phyloP scores from a whole-genome alignment of 2,329 filamentous ascomycete species.

The Neoarthrinium moseri region DNA sequence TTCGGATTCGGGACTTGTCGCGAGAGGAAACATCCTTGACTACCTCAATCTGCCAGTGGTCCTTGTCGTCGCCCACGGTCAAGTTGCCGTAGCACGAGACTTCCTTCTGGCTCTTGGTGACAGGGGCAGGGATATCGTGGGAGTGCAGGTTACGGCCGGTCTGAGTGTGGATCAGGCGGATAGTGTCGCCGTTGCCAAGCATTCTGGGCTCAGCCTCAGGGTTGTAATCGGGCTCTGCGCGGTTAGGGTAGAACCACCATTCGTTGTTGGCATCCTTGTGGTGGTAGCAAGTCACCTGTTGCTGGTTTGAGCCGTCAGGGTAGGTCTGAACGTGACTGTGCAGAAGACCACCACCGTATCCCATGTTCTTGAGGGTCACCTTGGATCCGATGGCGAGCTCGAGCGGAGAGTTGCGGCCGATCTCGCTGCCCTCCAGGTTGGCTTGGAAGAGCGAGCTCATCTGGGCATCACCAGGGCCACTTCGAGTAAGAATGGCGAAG shows the following conservation, averaged over 20 bases:
- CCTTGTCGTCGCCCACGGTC: constrained; percentile 94
- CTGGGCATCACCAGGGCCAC: constrained; percentile 95
- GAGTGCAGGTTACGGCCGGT: constrained; percentile 97
- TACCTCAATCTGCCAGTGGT: constrained; percentile 94
- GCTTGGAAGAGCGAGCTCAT: constrained; percentile 99
- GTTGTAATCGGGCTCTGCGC: constrained; percentile 71
- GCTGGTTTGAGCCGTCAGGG: constrained; percentile 88
- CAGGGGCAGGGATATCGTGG: constrained; percentile 82
- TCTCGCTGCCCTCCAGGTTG: constrained; percentile 88
- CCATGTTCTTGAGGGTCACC: constrained; percentile 98
- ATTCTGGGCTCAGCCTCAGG: constrained; percentile 70
- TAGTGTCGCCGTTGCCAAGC: constrained; percentile 71
- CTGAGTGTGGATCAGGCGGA: constrained; percentile 90
- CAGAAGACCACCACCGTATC: constrained; percentile 92
- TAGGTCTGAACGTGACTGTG: constrained; percentile 97
- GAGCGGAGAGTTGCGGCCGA: constrained; percentile 90
- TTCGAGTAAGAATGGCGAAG: constrained; percentile 90
- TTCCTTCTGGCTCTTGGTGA: constrained; percentile 87
- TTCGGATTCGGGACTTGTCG: constrained; percentile 82
- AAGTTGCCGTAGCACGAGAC: constrained; percentile 96
- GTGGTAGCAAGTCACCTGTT: constrained; percentile 98
- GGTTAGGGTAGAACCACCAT: constrained; percentile 98
- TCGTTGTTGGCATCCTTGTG: constrained; percentile 99
- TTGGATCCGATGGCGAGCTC: constrained; percentile 88
- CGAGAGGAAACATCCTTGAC: constrained; percentile 84